Base-by-base conservation (phyloP, 306 rosid genomes). In the Medicago arabica region DNA sequence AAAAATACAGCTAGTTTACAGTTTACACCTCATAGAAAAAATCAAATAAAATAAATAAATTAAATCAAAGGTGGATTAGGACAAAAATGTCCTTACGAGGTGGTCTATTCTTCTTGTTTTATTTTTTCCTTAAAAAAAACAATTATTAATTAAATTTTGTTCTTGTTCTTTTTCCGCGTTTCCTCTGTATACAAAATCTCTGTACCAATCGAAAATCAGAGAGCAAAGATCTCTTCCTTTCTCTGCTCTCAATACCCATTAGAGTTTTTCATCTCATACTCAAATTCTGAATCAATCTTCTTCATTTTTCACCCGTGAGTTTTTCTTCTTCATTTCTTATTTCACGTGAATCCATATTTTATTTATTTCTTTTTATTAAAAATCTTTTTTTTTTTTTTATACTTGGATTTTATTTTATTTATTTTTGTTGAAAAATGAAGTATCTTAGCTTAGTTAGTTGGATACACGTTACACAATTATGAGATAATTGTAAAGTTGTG, bases 171-270 rank as follows among this genome's bases (percentile, higher is more conserved):
- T 59, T 74, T 85, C 82, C 86, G 83, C 82, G 84, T 83, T 85
- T 82, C 55, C 71, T 71, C 81, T 34, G 82, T 80, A 65, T 82
- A 78, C 19, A 78, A 53, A 43, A 41, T 79, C 61, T 76, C 61
- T 80, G 85, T 83, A 40, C 89, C 88, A 86, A 85, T 87, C 88
- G 74, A 84, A 76, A 84, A 74, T 86, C 87, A 28, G 47, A 28
- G 75, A 62, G 39, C 64, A 40, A 44, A 53, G 51, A 78, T 80
- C 86, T 72, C 74, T 43, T 49, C 53, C 5, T 78, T 69, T 66
- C 68, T 81, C 50, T 51, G 28, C 19, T 71, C 72, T 25, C 71
- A 60, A 19, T 9, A 40, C 65, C 36, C 69, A 46, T 69, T 79
- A 81, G 86, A 85, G 87, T 78, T 85, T 85, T 68, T 18, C 76